phyloP scores from a whole-genome alignment of 768 basidiomycete genomes.

The Hygrocybe coccinea region DNA sequence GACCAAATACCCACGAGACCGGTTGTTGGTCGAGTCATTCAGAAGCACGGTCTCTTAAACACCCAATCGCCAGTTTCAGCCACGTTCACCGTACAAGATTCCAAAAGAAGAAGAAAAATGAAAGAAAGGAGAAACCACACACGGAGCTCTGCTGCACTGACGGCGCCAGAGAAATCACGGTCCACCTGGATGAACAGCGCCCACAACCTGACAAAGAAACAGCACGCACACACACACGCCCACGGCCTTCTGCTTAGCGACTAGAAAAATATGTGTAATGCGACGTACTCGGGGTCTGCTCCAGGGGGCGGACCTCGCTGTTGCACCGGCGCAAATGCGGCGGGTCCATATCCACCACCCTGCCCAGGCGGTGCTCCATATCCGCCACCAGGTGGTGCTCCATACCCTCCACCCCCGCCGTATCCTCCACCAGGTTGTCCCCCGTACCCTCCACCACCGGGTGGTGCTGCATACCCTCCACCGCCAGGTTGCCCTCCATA shows the following conservation, averaged over 20 bases:
- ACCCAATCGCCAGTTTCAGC: background rate
- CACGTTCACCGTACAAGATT: background rate
- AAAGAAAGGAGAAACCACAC: too few relatives aligned
- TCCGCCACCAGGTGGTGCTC: too few relatives aligned
- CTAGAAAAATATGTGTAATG: too few relatives aligned
- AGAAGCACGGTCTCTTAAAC: constrained; percentile 45
- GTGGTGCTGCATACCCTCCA: too few relatives aligned
- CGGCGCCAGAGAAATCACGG: constrained; percentile 60
- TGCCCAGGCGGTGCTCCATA: constrained; percentile 25
- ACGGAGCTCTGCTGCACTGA: constrained; percentile 65
- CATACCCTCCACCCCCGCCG: constrained; percentile 23
- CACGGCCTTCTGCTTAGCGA: background rate
- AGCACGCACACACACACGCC: background rate
- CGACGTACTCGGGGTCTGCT: constrained; percentile 69
- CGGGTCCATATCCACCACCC: constrained; percentile 20
- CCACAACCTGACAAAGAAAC: constrained; percentile 50
- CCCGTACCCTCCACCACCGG: constrained; percentile 25
- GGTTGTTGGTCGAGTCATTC: constrained; percentile 49
- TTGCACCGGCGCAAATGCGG: constrained; percentile 24
- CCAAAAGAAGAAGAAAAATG: too few relatives aligned
- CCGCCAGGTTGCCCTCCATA: constrained; percentile 25
- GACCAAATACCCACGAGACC: constrained; percentile 63
- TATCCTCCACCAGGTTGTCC: constrained; percentile 28
- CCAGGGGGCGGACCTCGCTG: constrained; percentile 48
- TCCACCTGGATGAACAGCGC: constrained; percentile 69